Evolutionary conservation across 257 asterid genomes (phyloP).

Genomic region (Gentiana straminea): DNA sequence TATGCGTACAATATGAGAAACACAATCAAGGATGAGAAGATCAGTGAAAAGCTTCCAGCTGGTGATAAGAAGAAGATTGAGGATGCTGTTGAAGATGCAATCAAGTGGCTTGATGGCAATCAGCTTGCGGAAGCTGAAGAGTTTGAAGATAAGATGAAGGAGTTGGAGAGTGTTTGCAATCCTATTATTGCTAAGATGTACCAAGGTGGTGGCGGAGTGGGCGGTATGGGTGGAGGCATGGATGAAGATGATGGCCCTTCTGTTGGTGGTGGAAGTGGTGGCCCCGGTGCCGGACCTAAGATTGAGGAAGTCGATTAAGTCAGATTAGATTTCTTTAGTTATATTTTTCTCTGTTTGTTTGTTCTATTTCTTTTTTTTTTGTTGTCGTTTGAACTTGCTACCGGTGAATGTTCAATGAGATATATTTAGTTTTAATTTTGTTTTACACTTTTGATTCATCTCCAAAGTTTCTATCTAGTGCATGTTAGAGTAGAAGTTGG

Average conservation of each 20-base stretch:
- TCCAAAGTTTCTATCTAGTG: too few relatives aligned
- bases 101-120: constrained; percentile 17
- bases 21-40: constrained; percentile 16
- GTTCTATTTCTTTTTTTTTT: too few relatives aligned
- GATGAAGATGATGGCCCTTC: too few relatives aligned
- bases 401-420: too few relatives aligned
- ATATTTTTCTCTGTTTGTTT: too few relatives aligned
- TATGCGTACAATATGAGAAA: constrained; percentile 16
- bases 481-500: too few relatives aligned
- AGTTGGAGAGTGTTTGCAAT: constrained; percentile 19
- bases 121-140: constrained; percentile 10
- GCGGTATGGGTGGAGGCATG: too few relatives aligned
- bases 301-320: constrained; percentile 3
- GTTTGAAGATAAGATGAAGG: constrained; percentile 18
- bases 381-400: too few relatives aligned
- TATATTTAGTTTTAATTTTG: too few relatives aligned
- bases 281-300: constrained; percentile 1
- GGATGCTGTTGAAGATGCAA: constrained; percentile 14
- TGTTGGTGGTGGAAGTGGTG: not conserved
- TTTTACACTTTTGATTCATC: too few relatives aligned
- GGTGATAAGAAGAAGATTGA: constrained; percentile 18
- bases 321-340: too few relatives aligned
- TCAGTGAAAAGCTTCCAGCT: constrained; percentile 13
- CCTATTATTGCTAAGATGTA: constrained; percentile 13
- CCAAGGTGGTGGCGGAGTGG: constrained; percentile 8